phyloP scores from a whole-genome alignment of 345 rosid genomes.

The Gossypium herbaceum region DNA sequence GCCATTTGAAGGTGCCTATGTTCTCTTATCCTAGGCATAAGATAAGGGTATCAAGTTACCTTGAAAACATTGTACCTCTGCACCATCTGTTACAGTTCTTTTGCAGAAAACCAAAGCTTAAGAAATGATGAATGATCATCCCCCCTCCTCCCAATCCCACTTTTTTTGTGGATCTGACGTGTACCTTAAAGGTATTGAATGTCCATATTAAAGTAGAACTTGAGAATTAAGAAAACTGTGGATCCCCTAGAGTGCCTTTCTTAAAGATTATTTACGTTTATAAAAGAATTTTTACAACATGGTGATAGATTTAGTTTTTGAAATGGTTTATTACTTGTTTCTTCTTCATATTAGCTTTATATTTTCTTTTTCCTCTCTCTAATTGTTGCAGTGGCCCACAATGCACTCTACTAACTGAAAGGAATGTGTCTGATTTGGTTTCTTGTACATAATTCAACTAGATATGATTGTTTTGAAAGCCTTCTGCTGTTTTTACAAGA shows the following conservation, averaged over 20 bases:
- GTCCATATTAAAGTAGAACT: not conserved
- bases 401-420: not conserved
- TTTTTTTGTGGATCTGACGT: not conserved
- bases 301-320: not conserved
- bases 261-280: not conserved
- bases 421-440: not conserved
- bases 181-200: not conserved
- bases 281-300: not conserved
- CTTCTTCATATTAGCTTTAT: not conserved
- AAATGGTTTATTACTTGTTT: not conserved
- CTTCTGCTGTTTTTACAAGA: not conserved
- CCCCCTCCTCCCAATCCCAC: not conserved
- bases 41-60: not conserved
- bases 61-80: not conserved
- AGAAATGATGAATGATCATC: slow-evolving; percentile 1
- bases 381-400: not conserved
- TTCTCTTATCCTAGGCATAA: not conserved
- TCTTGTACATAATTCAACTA: not conserved
- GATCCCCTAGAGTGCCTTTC: not conserved
- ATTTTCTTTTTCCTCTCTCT: not conserved
- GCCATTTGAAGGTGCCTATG: not conserved
- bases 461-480: not conserved
- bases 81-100: not conserved
- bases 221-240: not conserved
- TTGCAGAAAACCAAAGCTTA: not conserved